phyloP scores from a whole-genome alignment of 2,329 filamentous ascomycete genomes.

The Teratosphaeria epicoccoides region DNA sequence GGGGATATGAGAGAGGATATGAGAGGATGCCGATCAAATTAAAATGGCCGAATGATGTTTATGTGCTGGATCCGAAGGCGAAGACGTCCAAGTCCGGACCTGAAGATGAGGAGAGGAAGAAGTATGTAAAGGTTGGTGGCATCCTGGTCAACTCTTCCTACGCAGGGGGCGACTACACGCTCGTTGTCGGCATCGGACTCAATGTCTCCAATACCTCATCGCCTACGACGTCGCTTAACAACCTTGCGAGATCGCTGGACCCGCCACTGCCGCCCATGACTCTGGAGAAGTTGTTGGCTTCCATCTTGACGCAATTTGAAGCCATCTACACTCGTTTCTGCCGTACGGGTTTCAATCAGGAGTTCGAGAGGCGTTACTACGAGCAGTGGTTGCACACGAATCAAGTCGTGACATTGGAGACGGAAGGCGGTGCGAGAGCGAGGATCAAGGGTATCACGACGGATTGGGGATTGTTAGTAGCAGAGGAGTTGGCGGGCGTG shows the following conservation, averaged over 20 bases:
- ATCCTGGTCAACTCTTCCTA: conserved; percentile 87
- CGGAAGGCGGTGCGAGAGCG: conserved; percentile 63
- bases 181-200: conserved; percentile 71
- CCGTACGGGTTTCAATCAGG: conserved; percentile 59
- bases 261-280: conserved; percentile 45
- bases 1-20: conserved; percentile 67
- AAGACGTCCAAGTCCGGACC: neutral
- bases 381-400: conserved; percentile 68
- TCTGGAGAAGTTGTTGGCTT: conserved; percentile 70
- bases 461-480: conserved; percentile 82
- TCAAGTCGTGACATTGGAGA: conserved; percentile 64
- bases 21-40: conserved; percentile 66
- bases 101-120: conserved; percentile 56
- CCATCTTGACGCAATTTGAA: conserved; percentile 69
- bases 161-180: conserved; percentile 63
- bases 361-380: conserved; percentile 71
- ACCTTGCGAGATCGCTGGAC: conserved; percentile 34
- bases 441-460: conserved; percentile 75
- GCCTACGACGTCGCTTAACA: conserved; percentile 78
- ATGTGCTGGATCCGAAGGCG: conserved; percentile 27
- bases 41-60: conserved; percentile 96
- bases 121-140: conserved; percentile 86
- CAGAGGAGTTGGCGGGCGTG: conserved; percentile 69
- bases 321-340: conserved; percentile 65
- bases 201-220: conserved; percentile 80